phyloP scores from a whole-genome alignment of 83 land plant species.

The Diphasiastrum complanatum region DNA sequence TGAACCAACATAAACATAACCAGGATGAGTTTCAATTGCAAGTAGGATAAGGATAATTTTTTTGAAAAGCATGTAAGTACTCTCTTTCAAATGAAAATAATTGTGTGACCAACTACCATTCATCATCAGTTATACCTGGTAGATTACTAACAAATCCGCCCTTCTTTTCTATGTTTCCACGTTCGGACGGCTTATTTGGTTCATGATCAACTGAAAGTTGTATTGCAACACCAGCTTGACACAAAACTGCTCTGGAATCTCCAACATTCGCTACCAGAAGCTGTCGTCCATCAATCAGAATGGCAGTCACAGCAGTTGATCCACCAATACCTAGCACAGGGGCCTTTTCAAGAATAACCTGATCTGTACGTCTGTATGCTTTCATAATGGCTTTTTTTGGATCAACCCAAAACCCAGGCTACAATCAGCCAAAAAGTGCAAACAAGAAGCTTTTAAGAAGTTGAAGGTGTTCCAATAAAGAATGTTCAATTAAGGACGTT shows the following conservation, averaged over 20 bases:
- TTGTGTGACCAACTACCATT: no score
- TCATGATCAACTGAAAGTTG: conserved; percentile 84
- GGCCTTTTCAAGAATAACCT: conserved; percentile 43
- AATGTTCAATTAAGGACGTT: neutral
- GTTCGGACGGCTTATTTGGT: conserved; percentile 42
- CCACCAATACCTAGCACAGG: conserved; percentile 58
- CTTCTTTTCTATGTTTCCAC: conserved; percentile 41
- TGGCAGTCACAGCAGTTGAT: conserved; percentile 86
- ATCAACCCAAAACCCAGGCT: conserved; percentile 58
- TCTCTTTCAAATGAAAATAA: no score
- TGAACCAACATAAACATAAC: no score
- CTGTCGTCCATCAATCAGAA: conserved; percentile 49
- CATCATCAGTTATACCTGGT: no score
- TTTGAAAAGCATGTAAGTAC: no score
- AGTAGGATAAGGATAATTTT: no score
- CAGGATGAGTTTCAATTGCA: no score
- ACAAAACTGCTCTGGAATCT: conserved; percentile 74
- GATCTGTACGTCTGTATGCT: conserved; percentile 61
- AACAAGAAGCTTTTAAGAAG: neutral
- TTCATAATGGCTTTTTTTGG: conserved; percentile 51
- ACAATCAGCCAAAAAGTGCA: no score
- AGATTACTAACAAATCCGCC: conserved; percentile 71
- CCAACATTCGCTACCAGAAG: conserved; percentile 74
- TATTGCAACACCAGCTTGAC: conserved; percentile 40
- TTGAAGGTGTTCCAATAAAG: neutral